Conservation (phyloP, 345 rosid species). For the Adansonia digitata region DNA sequence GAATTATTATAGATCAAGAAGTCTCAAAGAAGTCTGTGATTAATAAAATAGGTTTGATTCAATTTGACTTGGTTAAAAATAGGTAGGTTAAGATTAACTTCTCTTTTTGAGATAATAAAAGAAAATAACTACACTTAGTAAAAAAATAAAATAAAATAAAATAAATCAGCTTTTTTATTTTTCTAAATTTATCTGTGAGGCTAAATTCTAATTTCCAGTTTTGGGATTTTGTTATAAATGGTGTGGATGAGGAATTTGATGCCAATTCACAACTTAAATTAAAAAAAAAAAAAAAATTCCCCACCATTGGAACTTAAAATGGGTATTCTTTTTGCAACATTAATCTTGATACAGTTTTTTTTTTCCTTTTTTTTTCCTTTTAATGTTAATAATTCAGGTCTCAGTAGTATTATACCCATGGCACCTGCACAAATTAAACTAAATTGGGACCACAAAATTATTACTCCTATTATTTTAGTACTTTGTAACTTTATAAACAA, state of each 20-base stretch:
- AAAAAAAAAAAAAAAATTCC: too few species aligned
- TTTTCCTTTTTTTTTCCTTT: not conserved
- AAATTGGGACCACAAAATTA: not conserved
- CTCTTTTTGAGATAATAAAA: not conserved
- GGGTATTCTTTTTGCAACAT: not conserved
- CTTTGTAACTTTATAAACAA: not conserved
- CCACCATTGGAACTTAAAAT: not conserved
- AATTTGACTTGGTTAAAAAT: not conserved
- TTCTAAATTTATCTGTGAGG: not conserved
- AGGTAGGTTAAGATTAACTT: conserved; percentile 2
- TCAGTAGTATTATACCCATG: not conserved
- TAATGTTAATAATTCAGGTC: not conserved
- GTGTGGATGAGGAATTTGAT: not conserved
- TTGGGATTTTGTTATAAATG: not conserved
- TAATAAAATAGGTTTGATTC: not conserved
- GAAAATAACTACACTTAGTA: not conserved
- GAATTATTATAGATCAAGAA: conserved; percentile 21
- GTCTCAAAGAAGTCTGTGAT: conserved; percentile 13
- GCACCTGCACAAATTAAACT: not conserved
- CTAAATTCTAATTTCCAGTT: not conserved
- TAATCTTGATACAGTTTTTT: too few species aligned
- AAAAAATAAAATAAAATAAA: too few species aligned
- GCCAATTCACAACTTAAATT: too few species aligned
- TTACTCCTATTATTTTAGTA: not conserved
- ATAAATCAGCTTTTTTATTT: not conserved